Conservation (phyloP, 2,329 filamentous ascomycete species). For the Colletotrichum sublineola region DNA sequence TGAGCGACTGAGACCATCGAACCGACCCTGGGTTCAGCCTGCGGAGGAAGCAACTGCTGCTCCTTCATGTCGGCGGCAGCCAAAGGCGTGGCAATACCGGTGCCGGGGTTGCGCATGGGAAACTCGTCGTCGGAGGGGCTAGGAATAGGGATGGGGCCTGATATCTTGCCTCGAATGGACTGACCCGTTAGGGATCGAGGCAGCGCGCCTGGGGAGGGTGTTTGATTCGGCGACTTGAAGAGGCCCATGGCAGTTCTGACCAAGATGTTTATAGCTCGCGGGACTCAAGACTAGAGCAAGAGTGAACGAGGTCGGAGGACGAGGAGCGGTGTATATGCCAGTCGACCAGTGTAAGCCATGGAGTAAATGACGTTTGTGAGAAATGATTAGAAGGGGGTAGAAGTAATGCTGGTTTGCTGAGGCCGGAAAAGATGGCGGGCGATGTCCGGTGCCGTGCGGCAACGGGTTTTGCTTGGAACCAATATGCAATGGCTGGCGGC, state of each 20-base stretch:
- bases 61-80: constrained; percentile 46
- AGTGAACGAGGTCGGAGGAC: constrained; percentile 13
- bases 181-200: constrained; percentile 52
- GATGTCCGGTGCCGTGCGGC: constrained; percentile 36
- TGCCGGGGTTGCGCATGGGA: constrained; percentile 61
- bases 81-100: constrained; percentile 52
- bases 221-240: constrained; percentile 58
- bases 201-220: constrained; percentile 55
- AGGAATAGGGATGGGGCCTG: constrained; percentile 70
- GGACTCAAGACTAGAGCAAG: constrained; percentile 26
- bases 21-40: constrained; percentile 15
- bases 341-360: constrained; percentile 39
- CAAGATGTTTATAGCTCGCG: constrained; percentile 22
- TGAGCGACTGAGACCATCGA: constrained; percentile 31
- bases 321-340: constrained; percentile 39
- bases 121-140: constrained; percentile 66
- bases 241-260: constrained; percentile 52
- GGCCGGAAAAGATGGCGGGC: constrained; percentile 20
- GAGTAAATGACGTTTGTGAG: constrained; percentile 7
- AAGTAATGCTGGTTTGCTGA: constrained; percentile 29
- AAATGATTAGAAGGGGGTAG: constrained; percentile 28
- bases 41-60: constrained; percentile 40
- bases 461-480: constrained; percentile 26
- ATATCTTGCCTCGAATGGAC: constrained; percentile 72
- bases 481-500: constrained; percentile 8